Percentiles rank a stretch among this genome's conserved stretches.
Evolutionary conservation across 257 asterid species (phyloP).

Genomic region (Paulownia fortunei): DNA sequence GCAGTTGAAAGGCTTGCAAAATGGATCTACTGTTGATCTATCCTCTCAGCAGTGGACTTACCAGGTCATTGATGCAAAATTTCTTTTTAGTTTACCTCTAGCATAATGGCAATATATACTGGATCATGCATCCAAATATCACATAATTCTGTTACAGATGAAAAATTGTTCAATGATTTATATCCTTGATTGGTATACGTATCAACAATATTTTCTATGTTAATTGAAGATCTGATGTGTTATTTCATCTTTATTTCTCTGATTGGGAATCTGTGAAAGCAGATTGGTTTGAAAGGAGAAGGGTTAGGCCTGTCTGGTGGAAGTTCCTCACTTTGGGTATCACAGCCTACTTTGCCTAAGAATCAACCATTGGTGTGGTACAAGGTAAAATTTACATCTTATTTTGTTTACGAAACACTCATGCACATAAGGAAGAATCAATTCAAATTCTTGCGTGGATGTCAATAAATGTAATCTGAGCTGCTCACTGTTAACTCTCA

Average conservation of each 20-base stretch:
- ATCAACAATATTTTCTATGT: background rate
- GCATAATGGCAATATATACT: background rate
- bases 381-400: constrained; percentile 56
- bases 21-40: constrained; percentile 67
- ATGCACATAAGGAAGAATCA: background rate
- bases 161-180: background rate
- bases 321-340: constrained; percentile 69
- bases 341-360: constrained; percentile 68
- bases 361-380: constrained; percentile 88
- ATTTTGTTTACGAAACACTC: background rate
- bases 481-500: background rate
- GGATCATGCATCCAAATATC: background rate
- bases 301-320: constrained; percentile 60
- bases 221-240: background rate
- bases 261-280: constrained; percentile 28
- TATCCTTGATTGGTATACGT: background rate
- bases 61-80: constrained; percentile 55
- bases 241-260: background rate
- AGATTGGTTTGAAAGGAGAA: constrained; percentile 93
- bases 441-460: background rate
- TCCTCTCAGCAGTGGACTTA: constrained; percentile 78
- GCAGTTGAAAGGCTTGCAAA: constrained; percentile 54
- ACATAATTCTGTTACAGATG: background rate
- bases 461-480: background rate
- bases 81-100: background rate